Evolutionary conservation across 768 basidiomycete genomes (phyloP), one percentile per base, ranked within the genome.

Genomic region (Boletus patriciae): DNA sequence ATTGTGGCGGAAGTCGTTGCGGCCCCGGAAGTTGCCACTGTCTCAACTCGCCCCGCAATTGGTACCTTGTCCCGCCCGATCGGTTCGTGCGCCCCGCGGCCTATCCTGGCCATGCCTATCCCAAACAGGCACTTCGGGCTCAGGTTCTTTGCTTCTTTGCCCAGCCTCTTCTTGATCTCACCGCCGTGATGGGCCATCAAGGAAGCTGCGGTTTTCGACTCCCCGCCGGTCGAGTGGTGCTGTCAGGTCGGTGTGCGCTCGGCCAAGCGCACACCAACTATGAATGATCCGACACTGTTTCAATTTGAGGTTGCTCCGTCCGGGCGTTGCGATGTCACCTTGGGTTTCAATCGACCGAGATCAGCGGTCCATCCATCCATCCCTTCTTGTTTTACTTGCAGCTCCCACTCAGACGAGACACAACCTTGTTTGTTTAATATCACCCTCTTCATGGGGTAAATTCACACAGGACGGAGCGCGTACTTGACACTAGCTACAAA

Each of bases 121-220:
- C 27, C 1, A 33, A 33, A 25, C 10, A 31, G 36, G 15, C 8
- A 12, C 43, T 33, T 55, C 12, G 13, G 13, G n/a, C 18, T 34
- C 33, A 7, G 18, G 18, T 16, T 41, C 23, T 27, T 44, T 16
- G 23, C 25, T 44, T 7, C 43, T 7, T 7, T 10, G 36, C 4
- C 21, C 3, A 18, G 44, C 6, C 23, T 42, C 21, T 36, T 43
- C 23, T 31, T 11, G n/a, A 16, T 23, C 18, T 5, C 31, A 29
- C 3, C 45, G 25, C 37, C 25, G 27, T 43, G 54, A 48, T 47
- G 6, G n/a, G n/a, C 25, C 46, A 56, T 57, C 45, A 57, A 34
- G 25, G 33, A 55, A 29, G 19, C 25, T n/a, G 16, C 40, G 15
- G 19, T 13, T 6, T 21, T 31, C 29, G 10, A 52, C 13, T 15